Conservation (phyloP, 2,329 filamentous ascomycete genomes). For the Cercospora sojina region DNA sequence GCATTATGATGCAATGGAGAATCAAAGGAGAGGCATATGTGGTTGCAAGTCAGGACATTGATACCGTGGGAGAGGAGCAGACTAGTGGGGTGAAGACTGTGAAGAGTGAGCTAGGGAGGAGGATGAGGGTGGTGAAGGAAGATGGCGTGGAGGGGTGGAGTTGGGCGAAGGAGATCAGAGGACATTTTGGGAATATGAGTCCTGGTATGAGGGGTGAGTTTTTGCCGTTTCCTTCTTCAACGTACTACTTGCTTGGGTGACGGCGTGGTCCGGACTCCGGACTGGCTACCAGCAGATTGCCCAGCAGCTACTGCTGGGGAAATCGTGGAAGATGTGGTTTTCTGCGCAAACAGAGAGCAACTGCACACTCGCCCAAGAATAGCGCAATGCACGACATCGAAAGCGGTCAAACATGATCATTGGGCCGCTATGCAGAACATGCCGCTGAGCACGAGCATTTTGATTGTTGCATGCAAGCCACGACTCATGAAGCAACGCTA, state of each 20-base stretch:
- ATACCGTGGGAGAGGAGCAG: slow-evolving; percentile 48
- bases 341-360: background rate
- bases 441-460: background rate
- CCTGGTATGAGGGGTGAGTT: slow-evolving; percentile 70
- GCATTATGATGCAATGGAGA: slow-evolving; percentile 77
- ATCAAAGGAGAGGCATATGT: slow-evolving; percentile 74
- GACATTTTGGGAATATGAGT: slow-evolving; percentile 84
- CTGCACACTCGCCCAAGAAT: background rate
- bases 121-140: slow-evolving; percentile 61
- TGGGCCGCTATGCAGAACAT: slow-evolving; percentile 5
- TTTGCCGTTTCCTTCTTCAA: background rate
- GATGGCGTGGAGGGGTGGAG: slow-evolving; percentile 60
- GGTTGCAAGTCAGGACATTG: slow-evolving; percentile 64
- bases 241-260: background rate
- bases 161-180: slow-evolving; percentile 76
- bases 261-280: slow-evolving; percentile 17
- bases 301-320: background rate
- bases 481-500: slow-evolving; percentile 5
- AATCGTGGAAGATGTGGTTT: background rate
- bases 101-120: slow-evolving; percentile 58
- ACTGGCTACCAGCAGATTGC: background rate
- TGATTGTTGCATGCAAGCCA: slow-evolving; percentile 18
- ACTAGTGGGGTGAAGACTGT: slow-evolving; percentile 58
- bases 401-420: background rate
- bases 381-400: background rate